These are phyloP conservation scores for Xylaria sp. DNA, from an alignment of 2,329 filamentous ascomycete genomes.

Conservation along the genomic window DNA sequence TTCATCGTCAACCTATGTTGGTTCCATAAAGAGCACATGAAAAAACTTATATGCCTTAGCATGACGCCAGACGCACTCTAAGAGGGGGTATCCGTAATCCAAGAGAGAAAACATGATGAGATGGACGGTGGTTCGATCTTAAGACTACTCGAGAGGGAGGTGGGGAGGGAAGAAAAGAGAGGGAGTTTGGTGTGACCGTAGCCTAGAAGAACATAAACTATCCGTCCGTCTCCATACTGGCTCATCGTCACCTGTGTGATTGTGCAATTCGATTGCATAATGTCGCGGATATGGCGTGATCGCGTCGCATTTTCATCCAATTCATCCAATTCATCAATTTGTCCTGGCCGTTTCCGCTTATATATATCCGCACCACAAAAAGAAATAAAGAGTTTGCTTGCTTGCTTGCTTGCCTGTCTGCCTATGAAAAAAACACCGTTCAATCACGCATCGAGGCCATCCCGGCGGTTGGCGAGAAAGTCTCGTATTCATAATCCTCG, in stretches of 20 bases:
- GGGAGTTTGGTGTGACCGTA: neutral
- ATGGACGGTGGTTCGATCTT: slow-evolving; percentile 10
- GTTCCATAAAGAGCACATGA: slow-evolving; percentile 13
- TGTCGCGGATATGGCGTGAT: slow-evolving; percentile 49
- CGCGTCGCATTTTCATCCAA: slow-evolving; percentile 30
- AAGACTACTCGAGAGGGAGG: slow-evolving; percentile 3
- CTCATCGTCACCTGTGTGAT: slow-evolving; percentile 25
- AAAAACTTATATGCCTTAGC: slow-evolving; percentile 22
- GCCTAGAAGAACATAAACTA: slow-evolving; percentile 11
- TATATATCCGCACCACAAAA: neutral
- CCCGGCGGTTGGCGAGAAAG: slow-evolving; percentile 52
- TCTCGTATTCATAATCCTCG: slow-evolving; percentile 65
- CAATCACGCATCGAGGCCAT: slow-evolving; percentile 49
- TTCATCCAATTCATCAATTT: slow-evolving; percentile 37
- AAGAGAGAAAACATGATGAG: slow-evolving; percentile 20
- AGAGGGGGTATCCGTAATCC: slow-evolving; percentile 37
- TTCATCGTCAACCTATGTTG: slow-evolving; percentile 14
- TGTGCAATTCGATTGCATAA: slow-evolving; percentile 42
- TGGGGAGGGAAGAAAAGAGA: neutral
- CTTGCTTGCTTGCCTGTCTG: neutral
- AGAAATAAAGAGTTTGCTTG: neutral
- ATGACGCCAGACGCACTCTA: slow-evolving; percentile 40
- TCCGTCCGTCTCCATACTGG: slow-evolving; percentile 14
- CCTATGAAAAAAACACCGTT: slow-evolving; percentile 19
- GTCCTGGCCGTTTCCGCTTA: slow-evolving; percentile 15